A percentile compares a stretch with the other conserved stretches of the same genome.
Conservation (phyloP, 2,329 filamentous ascomycete species). For the Cladosporium oxysporum region DNA sequence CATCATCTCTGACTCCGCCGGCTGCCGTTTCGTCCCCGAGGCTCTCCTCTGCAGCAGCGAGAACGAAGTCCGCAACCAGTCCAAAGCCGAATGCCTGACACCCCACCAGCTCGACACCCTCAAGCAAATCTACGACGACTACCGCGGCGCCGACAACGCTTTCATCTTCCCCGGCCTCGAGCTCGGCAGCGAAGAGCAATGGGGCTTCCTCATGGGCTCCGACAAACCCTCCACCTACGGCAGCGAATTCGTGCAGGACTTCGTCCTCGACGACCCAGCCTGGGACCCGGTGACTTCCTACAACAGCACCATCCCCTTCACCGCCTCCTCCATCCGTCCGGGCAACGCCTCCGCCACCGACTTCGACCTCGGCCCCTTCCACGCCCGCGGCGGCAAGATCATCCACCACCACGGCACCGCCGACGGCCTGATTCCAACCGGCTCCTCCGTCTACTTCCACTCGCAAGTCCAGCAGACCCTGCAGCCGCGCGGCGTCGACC, state of each 20-base stretch:
- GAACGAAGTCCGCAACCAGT: conserved; percentile 28
- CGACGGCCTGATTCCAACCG: conserved; percentile 52
- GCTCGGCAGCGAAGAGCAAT: conserved; percentile 43
- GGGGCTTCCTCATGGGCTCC: conserved; percentile 40
- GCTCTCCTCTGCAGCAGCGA: conserved; percentile 42
- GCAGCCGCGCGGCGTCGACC: conserved; percentile 37
- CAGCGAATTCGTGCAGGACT: conserved; percentile 45
- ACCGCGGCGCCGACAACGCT: conserved; percentile 42
- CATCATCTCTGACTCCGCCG: conserved; percentile 51
- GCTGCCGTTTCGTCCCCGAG: conserved; percentile 50
- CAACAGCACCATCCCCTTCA: conserved; percentile 42
- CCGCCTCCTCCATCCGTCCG: conserved; percentile 46
- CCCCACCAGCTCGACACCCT: conserved; percentile 47
- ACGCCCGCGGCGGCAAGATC: conserved; percentile 44
- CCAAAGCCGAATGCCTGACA: conserved; percentile 45
- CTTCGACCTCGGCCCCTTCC: conserved; percentile 51
- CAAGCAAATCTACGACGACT: conserved; percentile 46
- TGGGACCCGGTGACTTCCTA: conserved; percentile 43
- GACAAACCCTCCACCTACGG: conserved; percentile 41
- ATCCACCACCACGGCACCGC: conserved; percentile 48
- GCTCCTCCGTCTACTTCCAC: conserved; percentile 56
- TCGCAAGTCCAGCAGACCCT: conserved; percentile 44
- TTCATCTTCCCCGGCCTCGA: conserved; percentile 45
- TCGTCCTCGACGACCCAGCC: conserved; percentile 41
- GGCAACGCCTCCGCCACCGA: conserved; percentile 53